Conservation (phyloP, 805 yeast genomes). For the Priceomyces fermenticarens region DNA sequence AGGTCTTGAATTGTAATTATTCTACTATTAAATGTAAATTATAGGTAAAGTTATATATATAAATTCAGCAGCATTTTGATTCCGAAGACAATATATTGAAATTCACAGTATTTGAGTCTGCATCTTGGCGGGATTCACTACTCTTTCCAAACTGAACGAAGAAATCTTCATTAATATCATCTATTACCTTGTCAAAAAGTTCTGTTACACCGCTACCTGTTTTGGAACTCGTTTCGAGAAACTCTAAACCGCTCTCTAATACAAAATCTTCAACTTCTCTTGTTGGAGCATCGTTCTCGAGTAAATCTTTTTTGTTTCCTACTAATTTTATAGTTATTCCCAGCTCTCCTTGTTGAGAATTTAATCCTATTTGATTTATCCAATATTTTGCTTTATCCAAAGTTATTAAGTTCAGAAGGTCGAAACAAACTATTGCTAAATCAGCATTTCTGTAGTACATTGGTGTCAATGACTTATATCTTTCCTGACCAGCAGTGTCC, state of each 20-base stretch:
- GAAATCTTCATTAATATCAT: constrained; percentile 27
- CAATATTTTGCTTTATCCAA: constrained; percentile 79
- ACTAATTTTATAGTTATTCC: constrained; percentile 48
- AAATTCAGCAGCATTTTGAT: background rate
- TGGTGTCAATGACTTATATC: constrained; percentile 74
- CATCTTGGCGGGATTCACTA: constrained; percentile 6
- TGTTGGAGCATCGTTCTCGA: constrained; percentile 15
- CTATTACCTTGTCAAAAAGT: constrained; percentile 30
- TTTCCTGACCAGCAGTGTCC: constrained; percentile 87
- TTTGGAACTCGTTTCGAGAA: constrained; percentile 62
- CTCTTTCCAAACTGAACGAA: constrained; percentile 19
- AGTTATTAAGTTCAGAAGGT: constrained; percentile 51
- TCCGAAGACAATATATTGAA: background rate
- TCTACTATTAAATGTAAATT: too few species aligned
- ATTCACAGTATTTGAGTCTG: background rate
- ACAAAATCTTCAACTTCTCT: constrained; percentile 10
- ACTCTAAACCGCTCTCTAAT: constrained; percentile 16
- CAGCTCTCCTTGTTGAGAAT: constrained; percentile 18
- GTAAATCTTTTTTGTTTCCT: constrained; percentile 81
- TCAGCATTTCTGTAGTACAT: constrained; percentile 77
- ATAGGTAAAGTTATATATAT: background rate
- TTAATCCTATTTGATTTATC: constrained; percentile 69
- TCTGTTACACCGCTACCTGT: constrained; percentile 57
- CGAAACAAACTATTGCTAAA: constrained; percentile 82
- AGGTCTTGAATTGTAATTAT: constrained; percentile 30